Conservation (phyloP, 2,329 filamentous ascomycete genomes). For the Thelonectria olida region DNA sequence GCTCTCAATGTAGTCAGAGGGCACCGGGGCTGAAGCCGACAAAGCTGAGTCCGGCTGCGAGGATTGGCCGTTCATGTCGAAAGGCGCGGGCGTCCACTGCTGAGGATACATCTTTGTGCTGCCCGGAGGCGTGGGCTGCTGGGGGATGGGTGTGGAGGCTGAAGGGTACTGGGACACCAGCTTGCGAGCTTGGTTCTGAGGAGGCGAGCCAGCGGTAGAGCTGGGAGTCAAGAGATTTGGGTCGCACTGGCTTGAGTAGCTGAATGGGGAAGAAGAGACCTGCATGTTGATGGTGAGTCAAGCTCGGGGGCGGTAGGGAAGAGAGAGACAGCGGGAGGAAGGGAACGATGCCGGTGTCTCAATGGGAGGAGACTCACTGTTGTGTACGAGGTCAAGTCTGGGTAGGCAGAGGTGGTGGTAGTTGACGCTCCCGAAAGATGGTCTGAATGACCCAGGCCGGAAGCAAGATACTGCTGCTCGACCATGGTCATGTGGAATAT, state of each 20-base stretch:
- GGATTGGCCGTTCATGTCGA: slow-evolving; percentile 52
- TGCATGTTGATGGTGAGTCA: slow-evolving; percentile 21
- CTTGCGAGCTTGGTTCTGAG: slow-evolving; percentile 55
- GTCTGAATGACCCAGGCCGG: slow-evolving; percentile 45
- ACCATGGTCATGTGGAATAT: slow-evolving; percentile 45
- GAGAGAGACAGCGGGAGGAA: background rate
- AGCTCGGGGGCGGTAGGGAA: background rate
- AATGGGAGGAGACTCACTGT: slow-evolving; percentile 42
- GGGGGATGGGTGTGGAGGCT: slow-evolving; percentile 48
- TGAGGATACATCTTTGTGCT: slow-evolving; percentile 56
- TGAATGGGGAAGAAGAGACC: slow-evolving; percentile 45
- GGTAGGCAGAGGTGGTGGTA: slow-evolving; percentile 38
- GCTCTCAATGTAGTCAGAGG: slow-evolving; percentile 46
- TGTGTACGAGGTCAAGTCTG: slow-evolving; percentile 44
- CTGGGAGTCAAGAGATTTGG: slow-evolving; percentile 60
- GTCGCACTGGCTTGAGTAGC: slow-evolving; percentile 50
- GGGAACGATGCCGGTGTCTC: background rate
- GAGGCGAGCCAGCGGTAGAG: slow-evolving; percentile 59
- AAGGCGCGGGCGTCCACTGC: slow-evolving; percentile 47
- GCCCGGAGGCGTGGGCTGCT: slow-evolving; percentile 59
- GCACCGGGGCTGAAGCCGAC: slow-evolving; percentile 47
- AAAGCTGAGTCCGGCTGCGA: slow-evolving; percentile 58
- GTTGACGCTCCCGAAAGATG: slow-evolving; percentile 42
- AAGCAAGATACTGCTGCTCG: slow-evolving; percentile 47
- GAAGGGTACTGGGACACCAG: slow-evolving; percentile 51